Conservation (phyloP, 371 early-diverging fungal genomes). For the Mortierella sp. region DNA sequence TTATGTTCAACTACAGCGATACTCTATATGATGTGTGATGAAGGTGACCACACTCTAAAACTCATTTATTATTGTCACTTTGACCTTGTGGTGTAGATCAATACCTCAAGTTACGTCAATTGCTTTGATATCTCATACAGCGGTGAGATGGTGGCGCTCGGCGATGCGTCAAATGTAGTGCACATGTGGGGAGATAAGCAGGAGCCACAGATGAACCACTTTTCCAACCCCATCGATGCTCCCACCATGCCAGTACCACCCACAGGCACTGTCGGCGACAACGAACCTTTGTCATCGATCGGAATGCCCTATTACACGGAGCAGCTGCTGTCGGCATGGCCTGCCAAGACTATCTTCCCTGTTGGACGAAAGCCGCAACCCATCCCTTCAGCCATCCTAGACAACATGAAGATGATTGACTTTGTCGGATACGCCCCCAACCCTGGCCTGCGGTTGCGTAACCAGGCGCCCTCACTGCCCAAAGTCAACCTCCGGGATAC, state of each 20-base stretch:
- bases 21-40: background rate
- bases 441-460: conserved; percentile 81
- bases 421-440: conserved; percentile 95
- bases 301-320: conserved; percentile 88
- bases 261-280: conserved; percentile 68
- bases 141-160: conserved; percentile 82
- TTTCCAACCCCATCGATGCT: conserved; percentile 75
- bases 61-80: background rate
- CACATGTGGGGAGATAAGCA: conserved; percentile 80
- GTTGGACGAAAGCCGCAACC: conserved; percentile 74
- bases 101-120: conserved; percentile 74
- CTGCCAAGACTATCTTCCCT: conserved; percentile 69
- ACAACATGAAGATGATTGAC: conserved; percentile 88
- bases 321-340: conserved; percentile 84
- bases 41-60: background rate
- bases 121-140: conserved; percentile 82
- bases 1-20: background rate
- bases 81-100: conserved; percentile 45
- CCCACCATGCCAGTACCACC: conserved; percentile 68
- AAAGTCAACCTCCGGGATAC: conserved; percentile 64
- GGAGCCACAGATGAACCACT: conserved; percentile 75
- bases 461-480: conserved; percentile 72
- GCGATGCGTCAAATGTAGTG: conserved; percentile 77
- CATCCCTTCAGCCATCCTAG: conserved; percentile 74
- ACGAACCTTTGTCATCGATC: conserved; percentile 81